phyloP scores from a whole-genome alignment of 495 filamentous ascomycete species.

The Aspergillus conjunctus region DNA sequence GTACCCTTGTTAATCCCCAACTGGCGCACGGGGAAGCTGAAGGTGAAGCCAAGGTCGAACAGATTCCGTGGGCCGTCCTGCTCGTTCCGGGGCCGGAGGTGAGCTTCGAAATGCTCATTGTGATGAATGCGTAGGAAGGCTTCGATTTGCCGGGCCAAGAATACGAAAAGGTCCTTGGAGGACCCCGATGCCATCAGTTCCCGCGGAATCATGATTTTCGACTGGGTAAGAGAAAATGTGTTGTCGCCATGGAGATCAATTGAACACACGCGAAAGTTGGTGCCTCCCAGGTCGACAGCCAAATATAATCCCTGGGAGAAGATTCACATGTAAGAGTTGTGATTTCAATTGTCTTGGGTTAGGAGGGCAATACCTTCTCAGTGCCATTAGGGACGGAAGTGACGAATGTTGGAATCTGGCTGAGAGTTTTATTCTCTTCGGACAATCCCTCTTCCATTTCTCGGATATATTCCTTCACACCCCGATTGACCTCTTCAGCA shows the following conservation, averaged over 20 bases:
- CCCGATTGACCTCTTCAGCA: constrained; percentile 74
- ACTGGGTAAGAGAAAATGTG: constrained; percentile 88
- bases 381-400: constrained; percentile 96
- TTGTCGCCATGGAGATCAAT: constrained; percentile 88
- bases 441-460: constrained; percentile 87
- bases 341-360: neutral
- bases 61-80: constrained; percentile 66
- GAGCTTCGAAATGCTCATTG: constrained; percentile 78
- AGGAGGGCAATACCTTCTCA: constrained; percentile 63
- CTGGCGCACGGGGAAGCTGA: constrained; percentile 95
- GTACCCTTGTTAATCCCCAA: constrained; percentile 90
- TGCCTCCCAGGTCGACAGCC: constrained; percentile 94
- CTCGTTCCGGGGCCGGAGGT: constrained; percentile 61
- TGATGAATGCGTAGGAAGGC: constrained; percentile 85
- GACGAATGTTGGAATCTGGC: constrained; percentile 96
- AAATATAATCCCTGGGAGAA: constrained; percentile 79
- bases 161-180: constrained; percentile 85
- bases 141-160: constrained; percentile 90
- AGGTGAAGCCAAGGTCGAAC: constrained; percentile 94
- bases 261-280: constrained; percentile 97
- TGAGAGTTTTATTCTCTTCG: constrained; percentile 76
- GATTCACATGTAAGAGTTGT: constrained; percentile 5
- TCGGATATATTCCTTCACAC: constrained; percentile 79
- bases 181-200: constrained; percentile 89
- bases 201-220: constrained; percentile 86